Conservation (phyloP, 2,329 filamentous ascomycete species). For the Trichoderma koningii region DNA sequence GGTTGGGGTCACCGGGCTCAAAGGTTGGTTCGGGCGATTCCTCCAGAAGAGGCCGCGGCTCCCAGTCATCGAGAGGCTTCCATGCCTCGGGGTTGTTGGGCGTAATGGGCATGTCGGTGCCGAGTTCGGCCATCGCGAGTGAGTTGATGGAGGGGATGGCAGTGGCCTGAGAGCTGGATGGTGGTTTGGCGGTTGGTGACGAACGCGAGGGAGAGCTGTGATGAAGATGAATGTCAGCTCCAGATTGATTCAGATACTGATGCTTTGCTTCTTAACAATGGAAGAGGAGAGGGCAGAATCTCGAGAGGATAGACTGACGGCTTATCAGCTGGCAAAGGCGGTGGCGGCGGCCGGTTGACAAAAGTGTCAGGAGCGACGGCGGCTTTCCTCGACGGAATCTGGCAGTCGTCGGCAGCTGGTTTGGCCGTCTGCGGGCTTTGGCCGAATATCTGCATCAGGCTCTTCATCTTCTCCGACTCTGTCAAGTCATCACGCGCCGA, state of each 20-base stretch:
- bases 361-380: slow-evolving; percentile 24
- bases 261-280: neutral
- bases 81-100: slow-evolving; percentile 26
- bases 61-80: slow-evolving; percentile 24
- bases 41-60: neutral
- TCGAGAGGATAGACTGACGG: slow-evolving; percentile 33
- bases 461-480: slow-evolving; percentile 25
- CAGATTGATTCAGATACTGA: neutral
- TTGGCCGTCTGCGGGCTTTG: neutral
- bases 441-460: slow-evolving; percentile 25
- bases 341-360: slow-evolving; percentile 33
- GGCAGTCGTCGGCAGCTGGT: neutral
- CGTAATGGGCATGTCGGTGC: slow-evolving; percentile 11
- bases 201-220: neutral
- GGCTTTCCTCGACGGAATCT: neutral
- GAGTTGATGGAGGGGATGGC: slow-evolving; percentile 28
- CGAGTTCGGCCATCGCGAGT: neutral
- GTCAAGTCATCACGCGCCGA: slow-evolving; percentile 21
- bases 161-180: neutral
- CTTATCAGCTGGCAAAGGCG: slow-evolving; percentile 37
- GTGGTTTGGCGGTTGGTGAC: neutral
- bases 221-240: neutral
- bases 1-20: neutral
- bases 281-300: neutral
- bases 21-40: neutral